Evolutionary conservation across 768 basidiomycete species (phyloP).

Genomic region (Mycena polygramma): DNA sequence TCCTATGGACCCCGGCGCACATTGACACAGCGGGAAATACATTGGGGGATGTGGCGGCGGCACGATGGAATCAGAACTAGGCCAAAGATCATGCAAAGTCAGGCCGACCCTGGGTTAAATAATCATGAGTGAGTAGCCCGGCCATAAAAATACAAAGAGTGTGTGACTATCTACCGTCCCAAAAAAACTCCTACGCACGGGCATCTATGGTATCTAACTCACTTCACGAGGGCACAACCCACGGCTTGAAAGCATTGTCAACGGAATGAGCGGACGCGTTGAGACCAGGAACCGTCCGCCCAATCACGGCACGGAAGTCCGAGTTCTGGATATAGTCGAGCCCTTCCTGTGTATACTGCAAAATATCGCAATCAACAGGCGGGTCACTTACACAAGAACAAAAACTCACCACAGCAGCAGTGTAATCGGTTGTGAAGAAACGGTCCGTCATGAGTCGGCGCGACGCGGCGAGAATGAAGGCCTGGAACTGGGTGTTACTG

Average conservation of each 20-base stretch:
- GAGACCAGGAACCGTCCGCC: conserved; percentile 25
- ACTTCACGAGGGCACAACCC: conserved; percentile 23
- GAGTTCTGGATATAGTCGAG: conserved; percentile 21
- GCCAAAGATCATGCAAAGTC: too few relatives aligned
- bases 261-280: conserved; percentile 12
- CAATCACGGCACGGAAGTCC: conserved; percentile 30
- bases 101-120: too few relatives aligned
- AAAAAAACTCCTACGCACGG: too few relatives aligned
- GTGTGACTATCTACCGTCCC: too few relatives aligned
- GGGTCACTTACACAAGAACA: neutral
- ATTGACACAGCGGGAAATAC: too few relatives aligned
- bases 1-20: too few relatives aligned
- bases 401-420: conserved; percentile 14
- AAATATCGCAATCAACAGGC: neutral
- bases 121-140: too few relatives aligned
- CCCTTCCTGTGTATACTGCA: conserved; percentile 29
- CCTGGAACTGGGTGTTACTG: conserved; percentile 36
- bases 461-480: conserved; percentile 34
- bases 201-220: too few relatives aligned
- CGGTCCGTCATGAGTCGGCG: conserved; percentile 32
- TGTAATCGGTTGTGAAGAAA: conserved; percentile 36
- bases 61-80: too few relatives aligned
- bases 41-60: too few relatives aligned
- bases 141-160: neutral
- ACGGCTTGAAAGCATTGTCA: conserved; percentile 35